Evolutionary conservation across 306 rosid species (phyloP).

Genomic region (Pueraria montana): DNA sequence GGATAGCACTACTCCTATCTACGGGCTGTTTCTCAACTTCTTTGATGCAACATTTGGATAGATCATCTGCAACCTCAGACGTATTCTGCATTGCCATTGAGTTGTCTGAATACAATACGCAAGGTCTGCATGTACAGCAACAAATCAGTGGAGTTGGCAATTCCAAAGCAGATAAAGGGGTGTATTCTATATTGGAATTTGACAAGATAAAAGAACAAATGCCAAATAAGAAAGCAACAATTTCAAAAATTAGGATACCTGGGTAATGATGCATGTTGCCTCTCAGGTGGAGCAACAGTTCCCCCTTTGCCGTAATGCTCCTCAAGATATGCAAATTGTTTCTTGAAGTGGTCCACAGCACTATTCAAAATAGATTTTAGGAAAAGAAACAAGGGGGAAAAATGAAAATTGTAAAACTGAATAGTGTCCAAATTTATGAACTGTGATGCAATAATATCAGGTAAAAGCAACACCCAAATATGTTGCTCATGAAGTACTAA

Average conservation of each 20-base stretch:
- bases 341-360: slow-evolving; percentile 98
- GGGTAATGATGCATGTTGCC: slow-evolving; percentile 97
- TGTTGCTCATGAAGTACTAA: slow-evolving; percentile 18
- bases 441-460: slow-evolving; percentile 9
- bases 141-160: slow-evolving; percentile 44
- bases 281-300: slow-evolving; percentile 83
- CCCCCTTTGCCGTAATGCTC: slow-evolving; percentile 94
- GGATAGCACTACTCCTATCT: slow-evolving; percentile 72
- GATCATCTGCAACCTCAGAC: slow-evolving; percentile 78
- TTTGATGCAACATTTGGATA: slow-evolving; percentile 87
- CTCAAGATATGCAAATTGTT: slow-evolving; percentile 98
- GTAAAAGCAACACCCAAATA: slow-evolving; percentile 27
- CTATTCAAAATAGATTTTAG: slow-evolving; percentile 54
- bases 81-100: slow-evolving; percentile 61
- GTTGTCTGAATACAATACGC: slow-evolving; percentile 83
- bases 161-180: slow-evolving; percentile 25
- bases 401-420: not conserved
- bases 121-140: slow-evolving; percentile 67
- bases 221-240: slow-evolving; percentile 32
- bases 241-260: slow-evolving; percentile 61
- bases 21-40: slow-evolving; percentile 76
- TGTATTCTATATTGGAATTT: not conserved
- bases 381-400: not conserved
- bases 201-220: slow-evolving; percentile 20
- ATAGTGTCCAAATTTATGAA: not conserved